phyloP scores from a whole-genome alignment of 441 rosid genomes.

The Populus hybrid region DNA sequence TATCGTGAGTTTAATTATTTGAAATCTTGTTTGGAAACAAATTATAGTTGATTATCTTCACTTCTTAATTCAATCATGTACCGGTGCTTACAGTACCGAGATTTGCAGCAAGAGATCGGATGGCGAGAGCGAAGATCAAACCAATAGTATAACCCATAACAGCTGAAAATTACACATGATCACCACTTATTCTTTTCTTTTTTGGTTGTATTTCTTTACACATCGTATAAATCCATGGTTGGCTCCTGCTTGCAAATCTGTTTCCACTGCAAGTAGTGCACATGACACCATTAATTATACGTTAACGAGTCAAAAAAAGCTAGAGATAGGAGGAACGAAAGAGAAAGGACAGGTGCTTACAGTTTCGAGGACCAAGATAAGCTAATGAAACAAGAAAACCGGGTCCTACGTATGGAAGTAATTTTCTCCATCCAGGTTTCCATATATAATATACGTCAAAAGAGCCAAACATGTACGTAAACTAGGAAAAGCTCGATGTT shows the following conservation, averaged over 20 bases:
- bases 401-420: slow-evolving; percentile 47
- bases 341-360: slow-evolving; percentile 18
- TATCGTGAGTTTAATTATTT: not conserved
- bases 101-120: slow-evolving; percentile 64
- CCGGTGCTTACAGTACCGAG: slow-evolving; percentile 61
- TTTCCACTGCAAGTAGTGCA: slow-evolving; percentile 47
- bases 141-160: slow-evolving; percentile 56
- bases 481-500: too few relatives aligned
- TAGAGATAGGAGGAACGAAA: not conserved
- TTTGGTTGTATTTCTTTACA: not conserved
- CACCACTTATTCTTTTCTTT: slow-evolving; percentile 14
- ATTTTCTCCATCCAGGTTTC: slow-evolving; percentile 56
- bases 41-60: not conserved
- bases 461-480: too few relatives aligned
- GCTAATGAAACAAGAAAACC: slow-evolving; percentile 67
- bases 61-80: slow-evolving; percentile 3
- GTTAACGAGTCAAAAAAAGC: not conserved
- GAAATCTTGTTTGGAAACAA: not conserved
- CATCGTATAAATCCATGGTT: slow-evolving; percentile 43
- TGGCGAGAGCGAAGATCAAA: slow-evolving; percentile 55
- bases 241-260: slow-evolving; percentile 74
- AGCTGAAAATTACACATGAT: not conserved
- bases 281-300: not conserved
- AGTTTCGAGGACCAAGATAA: slow-evolving; percentile 66
- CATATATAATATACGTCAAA: not conserved